These are phyloP conservation scores for Lachnellula subtilissima DNA, from an alignment of 2,329 filamentous ascomycete genomes.

Conservation along the genomic window DNA sequence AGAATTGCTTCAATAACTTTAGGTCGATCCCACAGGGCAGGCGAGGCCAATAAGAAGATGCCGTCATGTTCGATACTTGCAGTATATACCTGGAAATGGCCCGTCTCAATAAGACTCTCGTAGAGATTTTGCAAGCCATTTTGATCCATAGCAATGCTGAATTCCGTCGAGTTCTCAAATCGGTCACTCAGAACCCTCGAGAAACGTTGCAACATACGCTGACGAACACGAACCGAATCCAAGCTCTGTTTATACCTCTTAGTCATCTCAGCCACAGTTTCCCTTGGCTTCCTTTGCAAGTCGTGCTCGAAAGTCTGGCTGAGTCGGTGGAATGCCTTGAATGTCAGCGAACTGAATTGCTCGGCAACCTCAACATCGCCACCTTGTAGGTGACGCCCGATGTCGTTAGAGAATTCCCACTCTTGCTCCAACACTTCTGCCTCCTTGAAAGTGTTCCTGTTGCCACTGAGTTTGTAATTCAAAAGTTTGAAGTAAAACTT, in stretches of 20 bases:
- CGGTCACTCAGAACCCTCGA: conserved; percentile 84
- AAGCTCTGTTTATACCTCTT: conserved; percentile 94
- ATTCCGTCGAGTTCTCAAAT: conserved; percentile 96
- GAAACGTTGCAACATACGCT: conserved; percentile 95
- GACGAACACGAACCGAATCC: conserved; percentile 91
- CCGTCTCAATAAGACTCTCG: conserved; percentile 72
- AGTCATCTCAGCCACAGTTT: conserved; percentile 83
- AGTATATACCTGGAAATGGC: conserved; percentile 82
- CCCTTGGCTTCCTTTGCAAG: conserved; percentile 75
- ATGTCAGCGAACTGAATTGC: conserved; percentile 91
- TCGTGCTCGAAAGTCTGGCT: conserved; percentile 91
- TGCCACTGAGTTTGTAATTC: conserved; percentile 94
- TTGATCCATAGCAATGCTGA: conserved; percentile 71
- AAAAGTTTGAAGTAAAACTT: conserved; percentile 99
- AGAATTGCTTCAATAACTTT: conserved; percentile 84
- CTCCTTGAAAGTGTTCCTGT: conserved; percentile 99
- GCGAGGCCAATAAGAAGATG: conserved; percentile 80
- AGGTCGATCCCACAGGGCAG: conserved; percentile 66
- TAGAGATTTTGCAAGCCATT: conserved; percentile 72
- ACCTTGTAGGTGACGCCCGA: conserved; percentile 84
- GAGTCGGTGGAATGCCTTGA: conserved; percentile 83
- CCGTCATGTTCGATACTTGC: conserved; percentile 66
- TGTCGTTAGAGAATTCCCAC: conserved; percentile 95
- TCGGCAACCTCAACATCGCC: conserved; percentile 96
- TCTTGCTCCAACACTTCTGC: conserved; percentile 95